Percentiles rank a stretch among this genome's conserved stretches.
Evolutionary conservation across 192 early-diverging fungal genomes (phyloP).

Genomic region (Entomortierella parvispora): DNA sequence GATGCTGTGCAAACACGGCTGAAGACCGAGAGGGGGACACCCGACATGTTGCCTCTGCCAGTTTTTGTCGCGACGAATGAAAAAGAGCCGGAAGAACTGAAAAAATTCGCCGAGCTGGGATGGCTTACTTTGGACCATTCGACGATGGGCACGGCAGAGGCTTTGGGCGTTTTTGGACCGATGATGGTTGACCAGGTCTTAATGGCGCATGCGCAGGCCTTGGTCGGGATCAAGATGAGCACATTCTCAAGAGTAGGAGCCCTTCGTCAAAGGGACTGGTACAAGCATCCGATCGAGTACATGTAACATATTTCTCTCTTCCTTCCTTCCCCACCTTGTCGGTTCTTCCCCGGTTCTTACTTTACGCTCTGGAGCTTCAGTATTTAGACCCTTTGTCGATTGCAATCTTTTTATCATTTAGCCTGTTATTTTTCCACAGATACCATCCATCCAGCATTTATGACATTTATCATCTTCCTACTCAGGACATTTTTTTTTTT

Average conservation of each 20-base stretch:
- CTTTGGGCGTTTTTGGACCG: slow-evolving; percentile 32
- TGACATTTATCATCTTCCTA: no score
- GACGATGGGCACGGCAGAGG: slow-evolving; percentile 31
- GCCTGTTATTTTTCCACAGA: no score
- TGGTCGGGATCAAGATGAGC: slow-evolving; percentile 49
- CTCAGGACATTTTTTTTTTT: no score
- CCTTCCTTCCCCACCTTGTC: no score
- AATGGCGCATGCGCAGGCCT: slow-evolving; percentile 44
- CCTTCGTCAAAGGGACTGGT: slow-evolving; percentile 35
- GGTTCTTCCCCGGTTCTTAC: no score
- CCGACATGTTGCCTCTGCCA: slow-evolving; percentile 19
- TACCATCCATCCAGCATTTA: no score
- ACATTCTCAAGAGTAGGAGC: slow-evolving; percentile 50
- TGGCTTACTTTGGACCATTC: slow-evolving; percentile 40
- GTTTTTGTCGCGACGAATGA: slow-evolving; percentile 53
- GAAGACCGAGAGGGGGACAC: slow-evolving; percentile 15
- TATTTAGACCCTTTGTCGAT: no score
- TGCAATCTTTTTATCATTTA: no score
- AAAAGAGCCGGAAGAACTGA: slow-evolving; percentile 33
- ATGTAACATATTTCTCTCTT: slow-evolving; percentile 26
- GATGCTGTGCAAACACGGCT: slow-evolving; percentile 21
- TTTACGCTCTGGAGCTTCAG: no score
- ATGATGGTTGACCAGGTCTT: slow-evolving; percentile 49
- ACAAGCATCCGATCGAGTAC: slow-evolving; percentile 25
- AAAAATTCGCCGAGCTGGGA: slow-evolving; percentile 43